phyloP scores from a whole-genome alignment of 768 basidiomycete species.

The Boletellus sp. region DNA sequence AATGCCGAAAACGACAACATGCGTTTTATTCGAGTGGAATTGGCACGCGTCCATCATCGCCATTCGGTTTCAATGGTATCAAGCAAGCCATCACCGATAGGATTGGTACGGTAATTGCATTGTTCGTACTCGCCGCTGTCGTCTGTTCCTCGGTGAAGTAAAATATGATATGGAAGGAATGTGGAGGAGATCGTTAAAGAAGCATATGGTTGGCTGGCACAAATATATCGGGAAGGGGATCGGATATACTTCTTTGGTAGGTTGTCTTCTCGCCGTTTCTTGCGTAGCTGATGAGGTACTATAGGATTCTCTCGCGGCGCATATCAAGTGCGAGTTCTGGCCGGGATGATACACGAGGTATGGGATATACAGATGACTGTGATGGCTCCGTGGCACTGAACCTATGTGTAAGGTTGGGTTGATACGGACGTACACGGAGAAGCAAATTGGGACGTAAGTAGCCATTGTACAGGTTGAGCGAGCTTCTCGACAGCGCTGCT shows the following conservation, averaged over 20 bases:
- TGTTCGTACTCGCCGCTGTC: slow-evolving; percentile 20
- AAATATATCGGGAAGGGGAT: slow-evolving; percentile 30
- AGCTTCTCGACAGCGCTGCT: neutral
- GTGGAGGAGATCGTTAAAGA: slow-evolving; percentile 32
- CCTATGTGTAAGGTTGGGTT: slow-evolving; percentile 29
- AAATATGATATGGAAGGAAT: slow-evolving; percentile 23
- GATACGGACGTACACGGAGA: slow-evolving; percentile 27
- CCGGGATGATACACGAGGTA: slow-evolving; percentile 40
- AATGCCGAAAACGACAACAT: slow-evolving; percentile 18
- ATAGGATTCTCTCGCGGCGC: too few relatives aligned
- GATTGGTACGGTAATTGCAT: slow-evolving; percentile 37
- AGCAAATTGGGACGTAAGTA: slow-evolving; percentile 29
- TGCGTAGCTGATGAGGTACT: neutral
- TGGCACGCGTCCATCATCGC: slow-evolving; percentile 31
- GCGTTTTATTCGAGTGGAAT: slow-evolving; percentile 39
- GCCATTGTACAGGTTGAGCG: too few relatives aligned
- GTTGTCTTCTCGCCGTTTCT: neutral
- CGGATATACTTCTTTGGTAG: slow-evolving; percentile 34
- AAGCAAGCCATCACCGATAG: slow-evolving; percentile 17
- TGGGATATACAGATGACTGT: too few relatives aligned
- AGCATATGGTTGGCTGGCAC: slow-evolving; percentile 33
- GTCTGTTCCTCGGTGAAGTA: neutral
- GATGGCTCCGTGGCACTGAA: neutral
- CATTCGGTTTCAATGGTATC: slow-evolving; percentile 20
- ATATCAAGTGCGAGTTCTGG: slow-evolving; percentile 38